Evolutionary conservation across 225 moss, liverwort and hornwort genomes (phyloP).

Genomic region (Takakia lepidozioides): DNA sequence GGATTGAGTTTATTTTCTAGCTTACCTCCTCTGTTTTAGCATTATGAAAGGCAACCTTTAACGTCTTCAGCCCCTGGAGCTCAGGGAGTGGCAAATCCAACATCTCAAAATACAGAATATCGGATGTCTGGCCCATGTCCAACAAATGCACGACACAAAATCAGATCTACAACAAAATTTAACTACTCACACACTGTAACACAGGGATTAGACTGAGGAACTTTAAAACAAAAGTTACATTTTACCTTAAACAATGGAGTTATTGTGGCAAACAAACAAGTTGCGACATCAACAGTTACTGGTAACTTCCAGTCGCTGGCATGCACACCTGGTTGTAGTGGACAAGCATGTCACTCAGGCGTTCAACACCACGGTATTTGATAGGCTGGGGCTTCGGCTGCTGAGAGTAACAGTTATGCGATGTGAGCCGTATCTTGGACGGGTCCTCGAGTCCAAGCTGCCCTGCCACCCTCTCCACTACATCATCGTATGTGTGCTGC

Average conservation of each 20-base stretch:
- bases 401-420: constrained; percentile 73
- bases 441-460: constrained; percentile 47
- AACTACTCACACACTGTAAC: neutral
- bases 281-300: constrained; percentile 2
- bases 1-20: no score
- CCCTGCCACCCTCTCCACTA: constrained; percentile 53
- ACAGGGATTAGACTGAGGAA: neutral
- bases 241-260: neutral
- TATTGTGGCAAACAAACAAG: neutral
- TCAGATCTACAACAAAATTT: neutral
- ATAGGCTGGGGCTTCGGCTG: constrained; percentile 65
- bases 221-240: neutral
- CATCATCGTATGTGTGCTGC: constrained; percentile 76
- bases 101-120: constrained; percentile 62
- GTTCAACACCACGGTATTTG: constrained; percentile 54
- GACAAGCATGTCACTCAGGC: constrained; percentile 64
- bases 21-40: constrained; percentile 60
- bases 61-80: constrained; percentile 60
- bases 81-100: constrained; percentile 60
- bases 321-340: constrained; percentile 55
- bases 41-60: constrained; percentile 64
- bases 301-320: neutral
- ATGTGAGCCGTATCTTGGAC: constrained; percentile 55
- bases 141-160: constrained; percentile 3
- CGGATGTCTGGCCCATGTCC: constrained; percentile 41